Evolutionary conservation across 805 yeast species (phyloP).

Genomic region (Candida broadrunensis): DNA sequence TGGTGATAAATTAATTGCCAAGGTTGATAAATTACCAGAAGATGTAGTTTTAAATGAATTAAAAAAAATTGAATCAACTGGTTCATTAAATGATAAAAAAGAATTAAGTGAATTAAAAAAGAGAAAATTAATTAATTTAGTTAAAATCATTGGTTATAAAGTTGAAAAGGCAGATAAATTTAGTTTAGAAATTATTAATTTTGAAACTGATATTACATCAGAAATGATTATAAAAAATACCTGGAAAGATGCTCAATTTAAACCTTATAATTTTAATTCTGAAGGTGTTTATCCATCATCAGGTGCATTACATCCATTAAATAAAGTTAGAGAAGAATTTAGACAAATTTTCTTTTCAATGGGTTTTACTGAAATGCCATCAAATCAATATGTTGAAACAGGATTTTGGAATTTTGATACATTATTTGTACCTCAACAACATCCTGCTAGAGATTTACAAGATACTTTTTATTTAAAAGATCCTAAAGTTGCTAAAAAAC

Average conservation of each 20-base stretch:
- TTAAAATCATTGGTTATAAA: conserved; percentile 71
- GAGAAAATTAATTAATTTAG: conserved; percentile 76
- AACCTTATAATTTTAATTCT: conserved; percentile 93
- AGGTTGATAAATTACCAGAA: conserved; percentile 52
- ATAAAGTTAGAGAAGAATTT: conserved; percentile 96
- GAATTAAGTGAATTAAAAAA: conserved; percentile 84
- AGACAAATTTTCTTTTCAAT: conserved; percentile 95
- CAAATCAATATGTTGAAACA: conserved; percentile 95
- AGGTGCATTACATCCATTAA: conserved; percentile 96
- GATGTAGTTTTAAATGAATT: conserved; percentile 70
- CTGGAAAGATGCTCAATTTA: conserved; percentile 83
- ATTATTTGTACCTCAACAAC: conserved; percentile 96
- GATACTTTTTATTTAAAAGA: conserved; percentile 97
- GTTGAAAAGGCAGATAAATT: conserved; percentile 83
- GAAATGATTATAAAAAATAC: conserved; percentile 85
- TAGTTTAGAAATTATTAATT: conserved; percentile 70
- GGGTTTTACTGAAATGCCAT: conserved; percentile 99
- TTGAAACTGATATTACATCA: conserved; percentile 90
- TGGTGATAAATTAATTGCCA: conserved; percentile 72
- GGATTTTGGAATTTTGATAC: conserved; percentile 99
- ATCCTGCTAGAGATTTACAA: conserved; percentile 98
- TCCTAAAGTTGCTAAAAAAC: conserved; percentile 77
- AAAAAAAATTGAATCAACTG: conserved; percentile 52
- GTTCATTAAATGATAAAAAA: conserved; percentile 58
- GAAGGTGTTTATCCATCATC: conserved; percentile 84